Conservation (phyloP, 2,329 filamentous ascomycete genomes). For the Cladosporium sphaerospermum region DNA sequence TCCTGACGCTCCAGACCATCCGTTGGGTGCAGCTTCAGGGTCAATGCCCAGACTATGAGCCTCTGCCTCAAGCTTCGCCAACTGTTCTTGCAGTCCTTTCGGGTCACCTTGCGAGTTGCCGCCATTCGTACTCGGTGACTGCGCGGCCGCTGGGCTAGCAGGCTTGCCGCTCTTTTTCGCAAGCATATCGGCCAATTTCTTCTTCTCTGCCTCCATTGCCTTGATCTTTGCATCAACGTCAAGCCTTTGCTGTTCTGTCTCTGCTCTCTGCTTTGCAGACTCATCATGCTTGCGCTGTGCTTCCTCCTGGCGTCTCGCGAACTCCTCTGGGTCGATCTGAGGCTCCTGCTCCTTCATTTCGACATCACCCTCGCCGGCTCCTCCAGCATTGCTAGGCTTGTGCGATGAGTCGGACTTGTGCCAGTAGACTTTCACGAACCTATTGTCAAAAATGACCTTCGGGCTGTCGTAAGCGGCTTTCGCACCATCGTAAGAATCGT, state of each 20-base stretch:
- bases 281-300: constrained; percentile 65
- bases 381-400: constrained; percentile 10
- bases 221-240: constrained; percentile 61
- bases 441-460: constrained; percentile 76
- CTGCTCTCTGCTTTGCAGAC: constrained; percentile 55
- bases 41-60: constrained; percentile 64
- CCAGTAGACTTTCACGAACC: constrained; percentile 83
- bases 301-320: constrained; percentile 62
- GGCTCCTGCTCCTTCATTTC: constrained; percentile 37
- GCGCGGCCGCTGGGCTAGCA: constrained; percentile 15
- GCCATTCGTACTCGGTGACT: constrained; percentile 17
- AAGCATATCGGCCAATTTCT: constrained; percentile 56
- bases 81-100: constrained; percentile 61
- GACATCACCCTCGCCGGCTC: constrained; percentile 15
- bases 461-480: constrained; percentile 68
- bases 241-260: constrained; percentile 55
- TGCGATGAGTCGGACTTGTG: constrained; percentile 43
- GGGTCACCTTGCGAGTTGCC: constrained; percentile 42
- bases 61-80: constrained; percentile 68
- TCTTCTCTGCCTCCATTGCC: constrained; percentile 60
- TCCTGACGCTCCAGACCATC: constrained; percentile 14
- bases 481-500: constrained; percentile 58
- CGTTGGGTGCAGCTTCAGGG: constrained; percentile 39
- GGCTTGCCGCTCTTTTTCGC: constrained; percentile 45
- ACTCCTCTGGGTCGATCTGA: constrained; percentile 63